A percentile compares a stretch with the other conserved stretches of the same genome.
phyloP scores from a whole-genome alignment of 2,329 filamentous ascomycete genomes.

The Pyrenophora seminiperda region DNA sequence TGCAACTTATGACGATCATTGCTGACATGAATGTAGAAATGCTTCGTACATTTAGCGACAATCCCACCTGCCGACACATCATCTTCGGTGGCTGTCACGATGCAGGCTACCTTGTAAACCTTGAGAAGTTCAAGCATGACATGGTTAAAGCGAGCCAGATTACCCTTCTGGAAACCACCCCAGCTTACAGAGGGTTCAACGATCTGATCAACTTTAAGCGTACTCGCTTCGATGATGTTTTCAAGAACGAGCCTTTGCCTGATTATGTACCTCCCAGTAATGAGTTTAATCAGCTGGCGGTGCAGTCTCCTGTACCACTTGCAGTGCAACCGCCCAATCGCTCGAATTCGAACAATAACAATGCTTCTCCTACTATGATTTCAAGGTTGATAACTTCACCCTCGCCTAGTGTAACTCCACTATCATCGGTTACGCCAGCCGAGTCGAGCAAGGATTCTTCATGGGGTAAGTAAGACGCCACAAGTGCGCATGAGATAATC shows the following conservation, averaged over 20 bases:
- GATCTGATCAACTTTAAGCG: slow-evolving; percentile 49
- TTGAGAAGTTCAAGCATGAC: slow-evolving; percentile 54
- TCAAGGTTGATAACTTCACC: slow-evolving; percentile 19
- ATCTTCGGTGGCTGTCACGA: slow-evolving; percentile 57
- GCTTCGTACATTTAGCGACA: slow-evolving; percentile 53
- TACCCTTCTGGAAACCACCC: slow-evolving; percentile 53
- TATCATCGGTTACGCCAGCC: slow-evolving; percentile 18
- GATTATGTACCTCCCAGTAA: slow-evolving; percentile 23
- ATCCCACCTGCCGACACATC: slow-evolving; percentile 54
- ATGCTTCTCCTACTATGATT: slow-evolving; percentile 17
- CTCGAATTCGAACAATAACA: slow-evolving; percentile 21
- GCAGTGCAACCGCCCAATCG: slow-evolving; percentile 20
- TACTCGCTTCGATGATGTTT: slow-evolving; percentile 49
- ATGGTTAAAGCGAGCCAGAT: slow-evolving; percentile 45
- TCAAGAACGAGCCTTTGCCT: slow-evolving; percentile 51
- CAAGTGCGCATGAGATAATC: not conserved
- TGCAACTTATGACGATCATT: not conserved
- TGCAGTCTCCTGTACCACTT: slow-evolving; percentile 15
- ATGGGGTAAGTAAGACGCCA: slow-evolving; percentile 19
- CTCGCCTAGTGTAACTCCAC: slow-evolving; percentile 28
- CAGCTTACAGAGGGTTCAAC: slow-evolving; percentile 49
- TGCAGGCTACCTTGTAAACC: slow-evolving; percentile 53
- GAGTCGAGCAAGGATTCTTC: slow-evolving; percentile 26
- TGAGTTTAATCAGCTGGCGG: slow-evolving; percentile 1
- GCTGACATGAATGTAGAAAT: slow-evolving; percentile 45